Percentiles rank a stretch among this genome's conserved stretches.
Evolutionary conservation across 208 protist species (phyloP).

Genomic region (Borovskyia barvae): DNA sequence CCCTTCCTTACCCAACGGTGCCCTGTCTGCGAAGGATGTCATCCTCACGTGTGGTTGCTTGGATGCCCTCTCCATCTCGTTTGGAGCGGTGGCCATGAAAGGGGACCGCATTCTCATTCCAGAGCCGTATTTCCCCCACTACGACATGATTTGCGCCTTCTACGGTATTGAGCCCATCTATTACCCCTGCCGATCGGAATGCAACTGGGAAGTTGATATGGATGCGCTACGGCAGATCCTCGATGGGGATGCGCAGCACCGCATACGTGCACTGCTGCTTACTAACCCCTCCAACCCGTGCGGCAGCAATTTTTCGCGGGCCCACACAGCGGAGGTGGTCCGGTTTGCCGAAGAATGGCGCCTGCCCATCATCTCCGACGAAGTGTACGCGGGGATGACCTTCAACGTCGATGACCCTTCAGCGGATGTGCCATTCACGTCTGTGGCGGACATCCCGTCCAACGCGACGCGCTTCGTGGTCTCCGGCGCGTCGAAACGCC

Average conservation of each 20-base stretch:
- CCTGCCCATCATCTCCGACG: slow-evolving; percentile 91
- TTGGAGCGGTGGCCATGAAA: slow-evolving; percentile 64
- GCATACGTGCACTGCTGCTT: slow-evolving; percentile 85
- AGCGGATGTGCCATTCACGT: slow-evolving; percentile 50
- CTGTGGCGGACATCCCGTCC: slow-evolving; percentile 71
- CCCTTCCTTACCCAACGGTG: slow-evolving; percentile 9
- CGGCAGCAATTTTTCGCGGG: slow-evolving; percentile 81
- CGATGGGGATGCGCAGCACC: slow-evolving; percentile 63
- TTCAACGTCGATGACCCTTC: slow-evolving; percentile 53
- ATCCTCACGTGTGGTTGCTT: slow-evolving; percentile 83
- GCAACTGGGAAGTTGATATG: slow-evolving; percentile 91
- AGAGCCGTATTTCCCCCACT: slow-evolving; percentile 93
- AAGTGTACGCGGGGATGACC: slow-evolving; percentile 94
- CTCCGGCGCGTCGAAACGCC: slow-evolving; percentile 90
- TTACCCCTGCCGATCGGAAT: slow-evolving; percentile 81
- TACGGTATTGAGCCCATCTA: slow-evolving; percentile 67
- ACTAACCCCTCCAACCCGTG: slow-evolving; percentile 97
- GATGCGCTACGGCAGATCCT: slow-evolving; percentile 39
- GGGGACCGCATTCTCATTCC: slow-evolving; percentile 92
- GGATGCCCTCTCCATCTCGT: slow-evolving; percentile 85
- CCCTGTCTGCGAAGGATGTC: slow-evolving; percentile 48
- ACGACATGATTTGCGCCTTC: slow-evolving; percentile 76
- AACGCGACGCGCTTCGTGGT: slow-evolving; percentile 78
- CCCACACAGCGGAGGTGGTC: slow-evolving; percentile 76
- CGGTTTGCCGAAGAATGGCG: slow-evolving; percentile 72